Conservation (phyloP, 345 rosid genomes). For the Hibiscus syriacus region DNA sequence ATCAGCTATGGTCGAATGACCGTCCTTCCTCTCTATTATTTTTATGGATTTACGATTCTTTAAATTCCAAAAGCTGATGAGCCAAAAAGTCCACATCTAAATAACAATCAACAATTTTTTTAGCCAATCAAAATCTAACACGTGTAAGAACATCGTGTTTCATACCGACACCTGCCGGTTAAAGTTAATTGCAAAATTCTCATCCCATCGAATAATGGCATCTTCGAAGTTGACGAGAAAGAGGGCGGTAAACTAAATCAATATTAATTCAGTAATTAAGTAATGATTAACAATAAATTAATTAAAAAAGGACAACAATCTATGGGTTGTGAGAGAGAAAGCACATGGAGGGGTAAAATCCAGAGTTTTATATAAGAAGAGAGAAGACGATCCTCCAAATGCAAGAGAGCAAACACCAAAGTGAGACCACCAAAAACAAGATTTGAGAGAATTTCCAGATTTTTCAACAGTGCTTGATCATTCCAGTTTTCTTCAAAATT, state of each 20-base stretch:
- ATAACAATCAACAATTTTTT: not conserved
- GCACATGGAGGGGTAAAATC: not conserved
- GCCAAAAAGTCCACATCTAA: not conserved
- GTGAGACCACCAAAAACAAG: constrained; percentile 16
- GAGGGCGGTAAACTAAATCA: not conserved
- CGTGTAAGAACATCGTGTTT: not conserved
- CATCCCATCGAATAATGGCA: constrained; percentile 12
- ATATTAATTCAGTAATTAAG: not conserved
- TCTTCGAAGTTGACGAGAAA: constrained; percentile 17
- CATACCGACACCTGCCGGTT: constrained; percentile 11
- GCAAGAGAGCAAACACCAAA: constrained; percentile 30
- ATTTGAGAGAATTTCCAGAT: not conserved
- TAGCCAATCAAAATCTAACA: not conserved
- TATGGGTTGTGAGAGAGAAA: not conserved
- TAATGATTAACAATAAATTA: not conserved
- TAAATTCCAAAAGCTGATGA: not conserved
- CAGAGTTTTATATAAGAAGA: constrained; percentile 33
- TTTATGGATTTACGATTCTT: too few species aligned
- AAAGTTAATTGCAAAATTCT: not conserved
- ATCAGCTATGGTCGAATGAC: too few species aligned
- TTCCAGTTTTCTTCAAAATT: not conserved
- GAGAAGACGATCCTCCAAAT: constrained; percentile 14
- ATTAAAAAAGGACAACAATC: not conserved
- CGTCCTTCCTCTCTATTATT: too few species aligned
- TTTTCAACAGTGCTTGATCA: constrained; percentile 9